A percentile compares a stretch with the other conserved stretches of the same genome.
phyloP scores from a whole-genome alignment of 441 rosid species.

The Aquilaria agallochum region DNA sequence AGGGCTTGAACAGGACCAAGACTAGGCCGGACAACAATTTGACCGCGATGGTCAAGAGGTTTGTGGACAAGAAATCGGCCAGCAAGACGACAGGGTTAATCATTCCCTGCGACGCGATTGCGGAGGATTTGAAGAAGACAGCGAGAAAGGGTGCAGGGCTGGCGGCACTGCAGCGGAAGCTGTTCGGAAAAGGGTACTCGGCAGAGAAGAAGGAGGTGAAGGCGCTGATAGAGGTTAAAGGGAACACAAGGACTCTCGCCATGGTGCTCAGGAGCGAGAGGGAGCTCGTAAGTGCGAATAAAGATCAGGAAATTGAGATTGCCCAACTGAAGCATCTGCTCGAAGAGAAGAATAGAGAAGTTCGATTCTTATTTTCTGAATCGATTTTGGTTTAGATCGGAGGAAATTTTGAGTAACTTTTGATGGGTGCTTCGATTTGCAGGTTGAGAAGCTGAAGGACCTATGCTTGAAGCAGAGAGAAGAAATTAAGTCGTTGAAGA shows the following conservation, averaged over 20 bases:
- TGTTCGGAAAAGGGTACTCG: conserved; percentile 45
- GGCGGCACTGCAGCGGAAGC: conserved; percentile 64
- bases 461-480: conserved; percentile 85
- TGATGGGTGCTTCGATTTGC: conserved; percentile 16
- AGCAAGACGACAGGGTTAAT: conserved; percentile 29
- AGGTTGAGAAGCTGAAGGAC: conserved; percentile 92
- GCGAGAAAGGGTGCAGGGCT: conserved; percentile 42
- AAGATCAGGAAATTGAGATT: conserved; percentile 66
- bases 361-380: conserved; percentile 14
- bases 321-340: conserved; percentile 50
- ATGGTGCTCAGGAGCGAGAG: conserved; percentile 94
- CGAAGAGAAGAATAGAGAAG: conserved; percentile 67
- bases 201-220: conserved; percentile 35
- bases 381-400: background rate
- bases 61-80: conserved; percentile 27
- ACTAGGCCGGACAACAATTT: conserved; percentile 34
- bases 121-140: conserved; percentile 68
- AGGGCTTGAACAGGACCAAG: background rate
- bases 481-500: conserved; percentile 76
- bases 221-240: conserved; percentile 68
- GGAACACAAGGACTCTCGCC: conserved; percentile 78
- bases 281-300: conserved; percentile 72
- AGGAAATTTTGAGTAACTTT: background rate
- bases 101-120: conserved; percentile 55
- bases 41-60: conserved; percentile 46